Evolutionary conservation across 371 early-diverging fungal species (phyloP), one percentile per base, ranked within the genome.

Genomic region (Circinella umbellata): DNA sequence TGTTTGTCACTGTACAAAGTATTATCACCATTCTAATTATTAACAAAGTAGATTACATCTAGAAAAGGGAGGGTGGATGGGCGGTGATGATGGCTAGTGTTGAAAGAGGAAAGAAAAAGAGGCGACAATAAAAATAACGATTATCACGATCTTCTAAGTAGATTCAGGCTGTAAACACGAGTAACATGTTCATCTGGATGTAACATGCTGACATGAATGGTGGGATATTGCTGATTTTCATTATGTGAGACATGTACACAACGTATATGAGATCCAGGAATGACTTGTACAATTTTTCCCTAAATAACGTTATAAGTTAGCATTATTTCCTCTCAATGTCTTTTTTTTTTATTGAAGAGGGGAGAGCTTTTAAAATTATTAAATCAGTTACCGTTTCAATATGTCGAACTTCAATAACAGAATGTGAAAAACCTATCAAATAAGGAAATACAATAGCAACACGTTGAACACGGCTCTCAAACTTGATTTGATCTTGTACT

Each of bases 371-470:
- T 27, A 27, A 27, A 2, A 27, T 1, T 27, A 27, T 27, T 27
- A 27, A 1, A 27, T 27, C 27, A 27, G 27, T 80, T 76, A 80
- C 83, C 14, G 78, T 79, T 71, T 75, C 74, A 38, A 78, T 59
- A 60, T 81, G 68, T 62, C 77, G 67, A 4, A 83, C 69, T 60
- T 83, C 84, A 27, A 83, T 78, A 11, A 81, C 66, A 6, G 67
- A 64, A 9, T 71, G 61, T 9, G 76, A 75, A 65, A 83, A 78
- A 0, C 71, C 80, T 37, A 83, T 61, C 15, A 83, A 47, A 46
- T 78, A 83, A 11, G 81, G 84, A 38, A 74, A 74, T 0, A 71
- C 35, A 2, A 74, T 36, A 8, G 71, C 68, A 5, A 76, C 70
- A 34, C 65, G 47, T 36, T 69, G 59, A 18, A 74, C 34, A 46